Base-by-base conservation (phyloP, 2,329 filamentous ascomycete species). In the Pseudocercospora fuligena region DNA sequence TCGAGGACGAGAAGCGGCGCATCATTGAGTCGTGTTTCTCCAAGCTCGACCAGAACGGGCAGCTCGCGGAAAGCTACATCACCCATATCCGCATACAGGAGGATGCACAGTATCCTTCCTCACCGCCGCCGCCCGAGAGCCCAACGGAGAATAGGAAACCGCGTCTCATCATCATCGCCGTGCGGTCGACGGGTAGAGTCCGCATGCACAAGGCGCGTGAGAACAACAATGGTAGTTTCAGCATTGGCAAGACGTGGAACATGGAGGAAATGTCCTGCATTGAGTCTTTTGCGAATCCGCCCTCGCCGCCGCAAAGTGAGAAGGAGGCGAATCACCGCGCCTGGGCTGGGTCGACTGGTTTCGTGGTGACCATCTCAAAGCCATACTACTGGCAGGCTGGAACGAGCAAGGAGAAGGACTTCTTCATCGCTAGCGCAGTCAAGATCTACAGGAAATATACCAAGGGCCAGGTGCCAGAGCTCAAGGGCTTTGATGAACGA, bases 371-470 rank as follows among this genome's bases (percentile, higher is more conserved):
- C 1, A 87, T 99, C 29, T 90, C 91, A 27, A 99, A 99, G 79
- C 92, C 93, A 0, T 99, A 99, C 80, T 99, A 95, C 79, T 99
- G 95, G 95, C 89, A 97, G 79, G 93, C 95, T 36, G 90, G 93
- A 70, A 95, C 92, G 0, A 87, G 92, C 61, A 97, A 97, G 82
- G 95, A 99, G 81, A 98, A 97, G 84, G 94, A 97, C 77, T 98
- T 98, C 81, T 99, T 99, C 80, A 95, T 99, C 75, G 93, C 92
- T 36, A 97, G 94, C 79, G 82, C 98, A 73, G 89, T 98, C 76
- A 99, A 98, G 80, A 97, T 99, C 71, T 99, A 92, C 78, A 90
- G 90, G 74, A 99, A 98, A 80, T 99, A 98, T 77, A 98, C 95
- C 0, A 92, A 92, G 29, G 94, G 94, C 12, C 91, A 90, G 74